A percentile compares a stretch with the other conserved stretches of the same genome.
Conservation (phyloP, 2,329 filamentous ascomycete genomes). For the Stemphylium lycopersici region DNA sequence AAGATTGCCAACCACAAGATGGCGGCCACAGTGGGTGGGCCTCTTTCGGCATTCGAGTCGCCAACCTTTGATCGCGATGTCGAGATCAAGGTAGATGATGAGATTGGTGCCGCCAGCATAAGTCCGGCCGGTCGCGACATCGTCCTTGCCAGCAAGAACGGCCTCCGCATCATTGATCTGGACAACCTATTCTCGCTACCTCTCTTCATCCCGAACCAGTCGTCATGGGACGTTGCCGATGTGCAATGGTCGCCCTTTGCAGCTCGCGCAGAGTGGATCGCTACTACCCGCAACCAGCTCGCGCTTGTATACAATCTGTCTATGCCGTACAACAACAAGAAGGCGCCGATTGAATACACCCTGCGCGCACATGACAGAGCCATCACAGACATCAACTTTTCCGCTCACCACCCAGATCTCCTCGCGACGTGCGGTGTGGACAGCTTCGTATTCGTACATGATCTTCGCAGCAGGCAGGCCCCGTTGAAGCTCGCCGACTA, state of each 20-base stretch:
- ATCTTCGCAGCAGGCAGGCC: slow-evolving; percentile 65
- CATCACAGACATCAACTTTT: slow-evolving; percentile 97
- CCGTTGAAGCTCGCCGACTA: slow-evolving; percentile 75
- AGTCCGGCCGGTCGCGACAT: slow-evolving; percentile 90
- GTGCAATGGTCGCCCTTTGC: slow-evolving; percentile 98
- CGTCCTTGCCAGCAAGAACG: slow-evolving; percentile 83
- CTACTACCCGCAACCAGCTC: slow-evolving; percentile 92
- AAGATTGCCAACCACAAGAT: slow-evolving; percentile 15
- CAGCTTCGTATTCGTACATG: slow-evolving; percentile 92
- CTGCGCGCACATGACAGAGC: slow-evolving; percentile 84
- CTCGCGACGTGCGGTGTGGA: slow-evolving; percentile 91
- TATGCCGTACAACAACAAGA: slow-evolving; percentile 57
- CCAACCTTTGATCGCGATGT: slow-evolving; percentile 86
- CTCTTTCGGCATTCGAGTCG: slow-evolving; percentile 73
- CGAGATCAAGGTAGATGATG: slow-evolving; percentile 78
- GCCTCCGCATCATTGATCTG: slow-evolving; percentile 88
- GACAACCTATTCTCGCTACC: slow-evolving; percentile 89
- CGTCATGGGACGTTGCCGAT: slow-evolving; percentile 93
- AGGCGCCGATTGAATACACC: slow-evolving; percentile 86
- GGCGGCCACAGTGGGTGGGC: slow-evolving; percentile 34
- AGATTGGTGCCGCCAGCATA: slow-evolving; percentile 88
- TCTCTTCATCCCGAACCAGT: slow-evolving; percentile 81
- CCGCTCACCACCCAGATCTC: slow-evolving; percentile 86
- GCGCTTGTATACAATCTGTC: slow-evolving; percentile 91
- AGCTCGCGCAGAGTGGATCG: slow-evolving; percentile 87